These are phyloP conservation scores for Lobosporangium transversale DNA, from an alignment of 192 early-diverging fungal genomes.

Conservation along the genomic window DNA sequence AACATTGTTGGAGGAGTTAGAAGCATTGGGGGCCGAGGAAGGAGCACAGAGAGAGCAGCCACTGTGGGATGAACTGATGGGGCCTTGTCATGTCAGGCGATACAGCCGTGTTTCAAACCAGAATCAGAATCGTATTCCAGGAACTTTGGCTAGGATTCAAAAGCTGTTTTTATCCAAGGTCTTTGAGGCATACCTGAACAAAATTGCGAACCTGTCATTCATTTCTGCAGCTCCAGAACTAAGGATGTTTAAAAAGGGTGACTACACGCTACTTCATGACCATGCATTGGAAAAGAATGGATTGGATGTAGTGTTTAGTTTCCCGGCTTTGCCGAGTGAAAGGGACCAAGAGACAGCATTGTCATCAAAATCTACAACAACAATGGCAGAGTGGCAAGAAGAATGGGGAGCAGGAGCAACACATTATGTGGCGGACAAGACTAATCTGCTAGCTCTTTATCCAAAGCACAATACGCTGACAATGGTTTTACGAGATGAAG, in stretches of 20 bases:
- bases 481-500: slow-evolving; percentile 63
- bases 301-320: slow-evolving; percentile 61
- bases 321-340: slow-evolving; percentile 14
- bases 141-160: slow-evolving; percentile 21
- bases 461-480: slow-evolving; percentile 65
- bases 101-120: slow-evolving; percentile 53
- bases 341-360: neutral
- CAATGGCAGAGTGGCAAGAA: slow-evolving; percentile 53
- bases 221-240: slow-evolving; percentile 26
- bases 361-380: neutral
- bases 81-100: slow-evolving; percentile 61
- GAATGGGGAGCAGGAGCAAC: slow-evolving; percentile 64
- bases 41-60: slow-evolving; percentile 6
- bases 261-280: slow-evolving; percentile 72
- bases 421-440: slow-evolving; percentile 66
- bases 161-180: slow-evolving; percentile 42
- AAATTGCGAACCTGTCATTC: slow-evolving; percentile 33
- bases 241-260: slow-evolving; percentile 61
- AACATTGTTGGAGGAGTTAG: slow-evolving; percentile 34
- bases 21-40: slow-evolving; percentile 26
- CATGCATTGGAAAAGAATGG: slow-evolving; percentile 63
- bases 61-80: slow-evolving; percentile 35
- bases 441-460: slow-evolving; percentile 57
- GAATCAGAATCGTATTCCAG: slow-evolving; percentile 10
- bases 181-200: slow-evolving; percentile 42